These are phyloP conservation scores for Kandelia obovata DNA, from an alignment of 345 rosid species.

Conservation along the genomic window DNA sequence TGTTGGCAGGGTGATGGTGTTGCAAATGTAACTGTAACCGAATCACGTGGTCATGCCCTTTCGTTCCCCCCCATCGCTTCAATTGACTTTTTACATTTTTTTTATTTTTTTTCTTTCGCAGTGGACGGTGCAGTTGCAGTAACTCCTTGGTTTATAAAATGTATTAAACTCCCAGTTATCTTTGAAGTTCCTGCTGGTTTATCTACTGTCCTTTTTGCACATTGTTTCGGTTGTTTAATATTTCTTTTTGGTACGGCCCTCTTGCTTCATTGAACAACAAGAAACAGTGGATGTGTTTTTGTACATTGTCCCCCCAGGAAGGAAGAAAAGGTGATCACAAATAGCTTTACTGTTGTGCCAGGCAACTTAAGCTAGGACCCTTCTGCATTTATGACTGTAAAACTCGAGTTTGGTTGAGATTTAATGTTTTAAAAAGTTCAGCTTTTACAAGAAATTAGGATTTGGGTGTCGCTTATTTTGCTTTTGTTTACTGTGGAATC, in stretches of 20 bases:
- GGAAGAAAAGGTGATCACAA: slow-evolving; percentile 1
- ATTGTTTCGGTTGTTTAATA: slow-evolving; percentile 6
- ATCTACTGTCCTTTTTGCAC: slow-evolving; percentile 10
- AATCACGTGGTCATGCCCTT: slow-evolving; percentile 44
- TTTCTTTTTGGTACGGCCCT: neutral
- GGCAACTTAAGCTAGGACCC: slow-evolving; percentile 34
- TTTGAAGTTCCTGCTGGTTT: slow-evolving; percentile 8
- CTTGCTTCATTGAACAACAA: slow-evolving; percentile 18
- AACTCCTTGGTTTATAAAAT: neutral
- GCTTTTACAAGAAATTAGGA: slow-evolving; percentile 3
- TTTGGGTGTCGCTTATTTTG: slow-evolving; percentile 11
- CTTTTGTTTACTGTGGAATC: slow-evolving; percentile 13
- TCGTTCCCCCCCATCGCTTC: neutral
- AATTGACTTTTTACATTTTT: slow-evolving; percentile 13
- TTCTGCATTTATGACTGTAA: slow-evolving; percentile 36
- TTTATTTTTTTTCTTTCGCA: slow-evolving; percentile 5
- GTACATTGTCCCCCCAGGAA: neutral
- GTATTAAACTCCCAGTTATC: neutral
- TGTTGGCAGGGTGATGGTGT: slow-evolving; percentile 2
- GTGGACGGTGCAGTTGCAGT: slow-evolving; percentile 1
- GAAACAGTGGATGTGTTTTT: slow-evolving; percentile 15
- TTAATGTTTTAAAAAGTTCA: slow-evolving; percentile 10
- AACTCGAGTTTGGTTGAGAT: slow-evolving; percentile 29
- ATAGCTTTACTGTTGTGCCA: neutral
- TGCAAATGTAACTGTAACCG: slow-evolving; percentile 28